Conservation (phyloP, 345 rosid species). For the Limnanthes douglasii region DNA sequence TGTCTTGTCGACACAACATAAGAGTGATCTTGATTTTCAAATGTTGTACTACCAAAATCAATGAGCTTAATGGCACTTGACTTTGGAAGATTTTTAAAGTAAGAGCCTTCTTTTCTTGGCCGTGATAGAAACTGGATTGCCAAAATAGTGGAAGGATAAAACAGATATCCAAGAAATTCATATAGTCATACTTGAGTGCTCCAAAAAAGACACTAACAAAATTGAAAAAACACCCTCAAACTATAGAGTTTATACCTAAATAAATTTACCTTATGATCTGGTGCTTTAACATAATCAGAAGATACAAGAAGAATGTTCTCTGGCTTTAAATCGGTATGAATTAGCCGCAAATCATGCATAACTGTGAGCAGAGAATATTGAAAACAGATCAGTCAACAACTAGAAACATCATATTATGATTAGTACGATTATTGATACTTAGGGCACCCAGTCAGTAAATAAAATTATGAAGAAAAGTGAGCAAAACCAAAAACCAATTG, state of each 20-base stretch:
- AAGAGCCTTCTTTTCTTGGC: constrained; percentile 54
- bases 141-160: constrained; percentile 5
- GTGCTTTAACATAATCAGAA: constrained; percentile 59
- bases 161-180: constrained; percentile 3
- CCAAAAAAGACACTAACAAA: constrained; percentile 2
- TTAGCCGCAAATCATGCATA: constrained; percentile 60
- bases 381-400: constrained; percentile 4
- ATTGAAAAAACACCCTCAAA: not conserved
- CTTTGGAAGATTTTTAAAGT: constrained; percentile 63
- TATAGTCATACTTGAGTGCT: constrained; percentile 1
- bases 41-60: constrained; percentile 78
- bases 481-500: no score
- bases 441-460: no score
- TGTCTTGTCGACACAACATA: constrained; percentile 75
- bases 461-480: constrained; percentile 4
- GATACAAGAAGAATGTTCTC: constrained; percentile 71
- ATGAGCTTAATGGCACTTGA: constrained; percentile 67
- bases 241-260: no score
- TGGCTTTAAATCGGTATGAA: constrained; percentile 82
- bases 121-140: constrained; percentile 37
- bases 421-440: no score
- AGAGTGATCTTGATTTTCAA: constrained; percentile 71
- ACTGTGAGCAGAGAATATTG: constrained; percentile 27
- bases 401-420: constrained; percentile 7
- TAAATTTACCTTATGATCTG: constrained; percentile 48